Evolutionary conservation across 257 asterid species (phyloP), one percentile per base, ranked within the genome.

Genomic region (Fraxinus excelsior): DNA sequence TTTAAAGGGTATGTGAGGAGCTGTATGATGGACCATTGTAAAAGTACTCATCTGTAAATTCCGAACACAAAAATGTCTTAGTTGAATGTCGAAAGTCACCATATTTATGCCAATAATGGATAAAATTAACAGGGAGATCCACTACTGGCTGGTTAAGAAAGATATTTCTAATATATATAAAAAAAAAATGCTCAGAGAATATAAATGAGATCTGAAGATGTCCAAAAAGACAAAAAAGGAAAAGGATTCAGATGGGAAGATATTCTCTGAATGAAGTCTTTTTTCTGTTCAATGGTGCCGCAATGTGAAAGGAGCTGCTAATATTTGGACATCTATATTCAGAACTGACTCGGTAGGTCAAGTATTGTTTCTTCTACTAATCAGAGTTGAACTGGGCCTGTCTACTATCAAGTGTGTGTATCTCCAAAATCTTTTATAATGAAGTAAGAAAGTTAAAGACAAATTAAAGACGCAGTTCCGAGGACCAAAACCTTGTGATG

Each of bases 1-100:
- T 81, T 96, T 93, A 67, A 90, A 96, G 44, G 99, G 98, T 85
- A 96, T 96, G 80, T 96, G 99, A 68, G 99, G 99, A 21, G 99
- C 98, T 0, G 98, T 96, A 79, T 93, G 99, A 83, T 96, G 98
- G 82, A 96, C 99, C 97, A 93, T 93, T 31, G 98, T 91, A 81
- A 93, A 93, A 80, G 99, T 93, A 81, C 98, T 93, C 99, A 96
- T 96, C 99, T 96, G 90, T 66, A 81, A 80, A 51, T 37, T 76
- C 49, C 40, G n/a, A 53, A 21, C 72, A 75, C 19, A 53, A 26
- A 28, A 46, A 69, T 28, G 49, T 42, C 77, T 37, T 65, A 72
- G 64, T 53, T 68, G 44, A 67, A 13, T 7, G 11, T 74, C 74
- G 23, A 37, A 58, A 58, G 58, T 72, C 58, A 53, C 65, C 80